phyloP scores from a whole-genome alignment of 1,284 basidiomycete species.

The Erythrobasidium hasegawianum region DNA sequence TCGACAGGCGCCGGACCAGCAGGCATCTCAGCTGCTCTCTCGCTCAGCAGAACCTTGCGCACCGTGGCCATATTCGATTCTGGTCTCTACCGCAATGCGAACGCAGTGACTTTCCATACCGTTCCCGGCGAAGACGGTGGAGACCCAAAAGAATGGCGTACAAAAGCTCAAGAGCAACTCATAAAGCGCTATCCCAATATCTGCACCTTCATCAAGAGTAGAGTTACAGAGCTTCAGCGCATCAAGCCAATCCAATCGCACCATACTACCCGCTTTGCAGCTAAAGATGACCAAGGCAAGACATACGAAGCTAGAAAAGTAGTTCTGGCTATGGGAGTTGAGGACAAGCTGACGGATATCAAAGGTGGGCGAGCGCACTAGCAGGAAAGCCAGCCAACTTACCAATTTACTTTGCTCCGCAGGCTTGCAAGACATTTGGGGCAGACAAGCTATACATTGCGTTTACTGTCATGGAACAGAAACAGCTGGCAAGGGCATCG shows the following conservation, averaged over 20 bases:
- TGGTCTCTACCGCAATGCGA: constrained; percentile 5
- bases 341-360: constrained; percentile 10
- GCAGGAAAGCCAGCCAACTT: background rate
- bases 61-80: constrained; percentile 7
- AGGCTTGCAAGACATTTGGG: constrained; percentile 1
- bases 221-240: background rate
- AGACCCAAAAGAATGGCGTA: constrained; percentile 3
- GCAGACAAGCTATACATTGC: constrained; percentile 9
- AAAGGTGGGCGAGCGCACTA: background rate
- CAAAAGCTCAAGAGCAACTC: background rate
- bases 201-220: background rate
- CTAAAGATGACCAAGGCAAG: background rate
- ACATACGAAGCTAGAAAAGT: background rate
- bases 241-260: background rate
- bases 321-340: background rate
- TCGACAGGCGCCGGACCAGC: constrained; percentile 4
- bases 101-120: constrained; percentile 6
- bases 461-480: constrained; percentile 15
- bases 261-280: background rate
- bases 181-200: background rate
- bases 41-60: background rate
- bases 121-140: constrained; percentile 9
- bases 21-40: constrained; percentile 4
- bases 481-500: constrained; percentile 2
- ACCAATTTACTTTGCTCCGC: background rate